phyloP scores from a whole-genome alignment of 495 filamentous ascomycete species.

The Aspergillus bertholletiae region DNA sequence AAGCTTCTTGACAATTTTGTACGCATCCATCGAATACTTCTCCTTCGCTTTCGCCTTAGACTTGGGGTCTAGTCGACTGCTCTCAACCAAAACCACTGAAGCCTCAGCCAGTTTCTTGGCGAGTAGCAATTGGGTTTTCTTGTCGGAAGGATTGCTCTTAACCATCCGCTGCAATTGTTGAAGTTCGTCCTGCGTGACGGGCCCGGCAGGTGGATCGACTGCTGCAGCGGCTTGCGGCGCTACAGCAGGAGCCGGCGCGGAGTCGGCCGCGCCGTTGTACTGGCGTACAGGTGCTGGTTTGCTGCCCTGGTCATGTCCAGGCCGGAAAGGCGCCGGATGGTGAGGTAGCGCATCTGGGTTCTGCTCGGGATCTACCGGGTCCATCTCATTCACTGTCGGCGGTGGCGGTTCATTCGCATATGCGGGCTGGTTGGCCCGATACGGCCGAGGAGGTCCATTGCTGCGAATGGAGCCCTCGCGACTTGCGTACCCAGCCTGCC shows the following conservation, averaged over 20 bases:
- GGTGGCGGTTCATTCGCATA: constrained; percentile 16
- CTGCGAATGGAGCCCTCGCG: constrained; percentile 8
- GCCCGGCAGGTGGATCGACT: constrained; percentile 29
- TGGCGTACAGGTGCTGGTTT: constrained; percentile 73
- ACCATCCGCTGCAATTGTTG: constrained; percentile 65
- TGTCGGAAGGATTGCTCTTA: constrained; percentile 67
- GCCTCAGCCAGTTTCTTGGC: constrained; percentile 89
- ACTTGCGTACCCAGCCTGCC: constrained; percentile 2
- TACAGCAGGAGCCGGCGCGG: constrained; percentile 29
- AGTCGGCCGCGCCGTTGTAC: constrained; percentile 49
- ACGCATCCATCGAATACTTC: constrained; percentile 77
- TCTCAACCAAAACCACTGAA: constrained; percentile 67
- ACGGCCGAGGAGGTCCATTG: constrained; percentile 23
- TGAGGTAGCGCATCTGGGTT: constrained; percentile 64
- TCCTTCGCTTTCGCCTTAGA: constrained; percentile 74
- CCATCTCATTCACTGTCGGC: constrained; percentile 12
- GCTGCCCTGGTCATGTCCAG: constrained; percentile 60
- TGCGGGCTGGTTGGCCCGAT: constrained; percentile 19
- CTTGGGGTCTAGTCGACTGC: constrained; percentile 68
- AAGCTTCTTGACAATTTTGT: constrained; percentile 88
- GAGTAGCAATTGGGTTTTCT: constrained; percentile 63
- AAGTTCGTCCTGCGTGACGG: constrained; percentile 76
- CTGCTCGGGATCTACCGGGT: constrained; percentile 27
- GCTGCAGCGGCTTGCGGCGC: constrained; percentile 27
- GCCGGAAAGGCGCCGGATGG: constrained; percentile 78